phyloP scores from a whole-genome alignment of 2,329 filamentous ascomycete species.

The Rasamsonia emersonii region DNA sequence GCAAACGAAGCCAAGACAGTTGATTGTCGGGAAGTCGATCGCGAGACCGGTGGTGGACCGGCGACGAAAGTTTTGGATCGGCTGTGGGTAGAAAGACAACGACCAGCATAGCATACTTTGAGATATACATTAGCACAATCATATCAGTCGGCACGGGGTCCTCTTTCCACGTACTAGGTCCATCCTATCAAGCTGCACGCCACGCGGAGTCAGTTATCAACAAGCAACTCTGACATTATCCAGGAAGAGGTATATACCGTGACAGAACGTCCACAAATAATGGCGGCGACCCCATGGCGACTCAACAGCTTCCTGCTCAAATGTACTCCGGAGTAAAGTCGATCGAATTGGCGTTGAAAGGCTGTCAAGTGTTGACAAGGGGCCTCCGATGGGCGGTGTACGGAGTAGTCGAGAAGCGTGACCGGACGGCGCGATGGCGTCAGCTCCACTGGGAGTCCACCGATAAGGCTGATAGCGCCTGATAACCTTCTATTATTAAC shows the following conservation, averaged over 20 bases:
- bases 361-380: no score
- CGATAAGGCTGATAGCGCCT: neutral
- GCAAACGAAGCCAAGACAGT: constrained; percentile 51
- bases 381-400: no score
- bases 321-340: no score
- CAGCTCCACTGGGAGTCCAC: neutral
- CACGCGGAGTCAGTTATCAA: no score
- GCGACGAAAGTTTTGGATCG: constrained; percentile 67
- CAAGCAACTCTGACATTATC: no score
- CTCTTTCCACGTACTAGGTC: constrained; percentile 49
- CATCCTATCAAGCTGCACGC: constrained; percentile 62
- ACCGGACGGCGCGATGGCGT: neutral
- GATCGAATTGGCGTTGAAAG: no score
- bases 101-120: constrained; percentile 63
- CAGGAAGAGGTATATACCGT: no score
- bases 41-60: constrained; percentile 74
- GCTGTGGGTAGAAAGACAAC: constrained; percentile 85
- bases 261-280: no score
- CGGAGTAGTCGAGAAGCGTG: no score
- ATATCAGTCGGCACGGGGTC: neutral
- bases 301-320: no score
- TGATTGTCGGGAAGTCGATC: constrained; percentile 75
- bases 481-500: neutral
- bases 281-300: no score
- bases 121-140: neutral